Base-by-base conservation (phyloP, 73 alveolate species). In the Stentor roeselii region DNA sequence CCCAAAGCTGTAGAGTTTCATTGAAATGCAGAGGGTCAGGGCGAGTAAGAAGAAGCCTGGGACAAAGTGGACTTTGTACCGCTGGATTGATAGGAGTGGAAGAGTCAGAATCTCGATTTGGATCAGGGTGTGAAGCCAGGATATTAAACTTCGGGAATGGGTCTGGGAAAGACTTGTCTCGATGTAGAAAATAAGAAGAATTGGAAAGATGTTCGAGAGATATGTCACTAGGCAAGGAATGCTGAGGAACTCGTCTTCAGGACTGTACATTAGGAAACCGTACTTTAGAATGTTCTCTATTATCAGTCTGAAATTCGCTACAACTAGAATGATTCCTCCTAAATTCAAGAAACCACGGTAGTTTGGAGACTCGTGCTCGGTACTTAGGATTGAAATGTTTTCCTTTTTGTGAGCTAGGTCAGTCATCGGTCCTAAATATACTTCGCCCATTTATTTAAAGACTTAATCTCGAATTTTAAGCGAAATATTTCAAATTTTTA, bases 311-410 rank as follows among this genome's bases (percentile, higher is more conserved):
- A 76, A 39, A 76, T 76, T 37, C 14, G 84, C 74, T 1, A 76
- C 60, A 37, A 76, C n/a, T 27, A 76, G 27, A 1, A 76, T 41
- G 38, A 76, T 76, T 41, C 36, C 74, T 0, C 84, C 84, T n/a
- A 76, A 67, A 40, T 76, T 76, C 30, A 76, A 34, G 21, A 76
- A 76, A 6, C 84, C 84, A 36, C 84, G 32, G 39, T 76, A 76
- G 67, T 76, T 76, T 37, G 74, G 75, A 76, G 60, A 39, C 39
- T 76, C 82, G 30, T 27, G 36, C 37, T 76, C 60, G 39, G 60
- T 76, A 35, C 74, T 41, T 21, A 76, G 42, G 2, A 76, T 15
- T 27, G 84, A 76, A n/a, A 76, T 76, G 30, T 35, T 39, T n/a
- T 37, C 74, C n/a, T 39, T 41, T 76, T 14, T 35, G 3, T 76